Percentiles rank a stretch among this genome's conserved stretches.
phyloP scores from a whole-genome alignment of 768 basidiomycete species.

The Suillus placidus region DNA sequence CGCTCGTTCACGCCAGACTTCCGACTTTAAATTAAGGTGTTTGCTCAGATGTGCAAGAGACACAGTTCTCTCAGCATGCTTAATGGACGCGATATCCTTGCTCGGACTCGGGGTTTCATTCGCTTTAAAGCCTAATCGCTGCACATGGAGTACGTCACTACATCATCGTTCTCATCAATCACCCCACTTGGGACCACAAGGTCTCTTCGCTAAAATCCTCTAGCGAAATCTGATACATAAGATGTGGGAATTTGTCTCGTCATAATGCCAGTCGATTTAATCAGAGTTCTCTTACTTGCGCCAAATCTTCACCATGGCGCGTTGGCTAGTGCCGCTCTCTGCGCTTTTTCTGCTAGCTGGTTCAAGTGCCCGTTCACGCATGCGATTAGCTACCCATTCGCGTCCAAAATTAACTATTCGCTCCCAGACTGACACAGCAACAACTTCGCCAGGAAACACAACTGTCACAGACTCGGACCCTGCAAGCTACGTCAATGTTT shows the following conservation, averaged over 20 bases:
- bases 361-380: conserved; percentile 1
- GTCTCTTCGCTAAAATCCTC: neutral
- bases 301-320: conserved; percentile 5
- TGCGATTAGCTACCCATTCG: neutral
- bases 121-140: neutral
- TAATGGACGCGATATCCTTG: neutral
- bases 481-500: conserved; percentile 49
- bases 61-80: neutral
- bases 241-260: neutral
- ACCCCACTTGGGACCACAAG: neutral
- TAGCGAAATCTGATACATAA: neutral
- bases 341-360: neutral
- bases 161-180: neutral
- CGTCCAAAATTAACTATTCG: conserved; percentile 5
- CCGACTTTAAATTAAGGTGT: neutral
- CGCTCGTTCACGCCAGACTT: neutral
- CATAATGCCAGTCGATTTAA: neutral
- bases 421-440: neutral
- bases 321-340: conserved; percentile 8
- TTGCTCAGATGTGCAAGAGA: neutral
- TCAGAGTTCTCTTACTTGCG: neutral
- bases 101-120: too few relatives aligned
- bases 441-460: conserved; percentile 7
- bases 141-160: neutral
- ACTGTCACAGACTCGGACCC: conserved; percentile 5